Base-by-base conservation (phyloP, 164 flowering plant genomes). In the Sedum album region DNA sequence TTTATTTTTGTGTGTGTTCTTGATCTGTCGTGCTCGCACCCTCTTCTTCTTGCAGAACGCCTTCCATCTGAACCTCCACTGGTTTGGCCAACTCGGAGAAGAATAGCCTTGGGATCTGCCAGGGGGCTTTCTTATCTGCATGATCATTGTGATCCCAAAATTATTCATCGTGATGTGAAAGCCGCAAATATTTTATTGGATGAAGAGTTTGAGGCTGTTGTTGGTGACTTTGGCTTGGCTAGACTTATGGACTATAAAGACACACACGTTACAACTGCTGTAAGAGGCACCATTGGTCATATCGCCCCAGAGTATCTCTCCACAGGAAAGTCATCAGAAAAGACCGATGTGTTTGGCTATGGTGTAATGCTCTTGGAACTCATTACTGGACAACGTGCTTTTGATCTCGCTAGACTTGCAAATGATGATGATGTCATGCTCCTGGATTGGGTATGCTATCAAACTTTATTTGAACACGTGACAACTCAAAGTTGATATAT, bases 371-470 rank as follows among this genome's bases (percentile, higher is more conserved):
- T 92, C 77, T 79, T 92, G 42, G 98, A 92, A 76, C 86, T 92
- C 65, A 90, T 92, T 28, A 92, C 98, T 17, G 98, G 98, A 53
- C 98, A 90, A 71, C 78, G 96, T 73, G 96, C 96, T 31, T 92
- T 88, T 78, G 98, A 90, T 80, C 95, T 92, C 60, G 98, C 98
- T 66, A 82, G 96, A 65, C 98, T 92, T 74, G 98, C 96, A 28
- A 92, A 90, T 73, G 96, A 92, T 67, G 96, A 92, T 63, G 98
- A 92, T 83, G 98, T 92, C 77, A 92, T 92, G 98, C 72, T 92
- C 69, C 94, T 92, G 41, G 97, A 92, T 75, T 92, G 97, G 97
- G 97, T 91, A 84, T 71, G 87, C 61, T 51, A 21, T 5, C 18
- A 1, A 65, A 15, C 25, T 31, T 39, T 44, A 64, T 66, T 23